Evolutionary conservation across 225 moss, liverwort and hornwort species (phyloP), one percentile per base, ranked within the genome.

Genomic region (Pseudisothecium myosuroides): DNA sequence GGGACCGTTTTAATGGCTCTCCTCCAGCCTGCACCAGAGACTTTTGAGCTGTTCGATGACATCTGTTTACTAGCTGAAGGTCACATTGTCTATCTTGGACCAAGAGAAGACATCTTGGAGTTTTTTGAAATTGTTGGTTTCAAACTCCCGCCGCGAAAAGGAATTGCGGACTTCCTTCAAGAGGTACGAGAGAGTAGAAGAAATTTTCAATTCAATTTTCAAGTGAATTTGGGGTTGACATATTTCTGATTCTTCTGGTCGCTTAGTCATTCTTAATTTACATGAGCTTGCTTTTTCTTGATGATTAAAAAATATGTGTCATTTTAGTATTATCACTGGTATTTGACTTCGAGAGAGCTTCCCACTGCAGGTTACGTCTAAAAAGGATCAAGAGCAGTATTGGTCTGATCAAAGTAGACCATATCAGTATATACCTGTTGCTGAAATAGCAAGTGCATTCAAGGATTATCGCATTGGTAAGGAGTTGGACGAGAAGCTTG

Each of bases 1-100:
- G 94, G 94, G 71, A 92, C 93, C 73, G 94, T 94, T 84, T 89
- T 94, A 82, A 93, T 94, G 94, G 93, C 94, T 75, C 94, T 94
- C 71, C 93, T 94, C 72, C 94, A 94, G 90, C 94, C 94, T 83
- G 94, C 94, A 76, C 94, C 94, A 9, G 94, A 94, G 83, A 92
- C 94, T 23, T 94, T 94, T 91, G 93, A 91, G 89, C 87, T 93
- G 36, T 94, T 94, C 81, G 94, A 94, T 75, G 94, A 94, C 83
- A 94, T 94, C 84, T 84, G 91, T 86, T 87, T 94, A 67, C 80
- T 94, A 52, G 92, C 94, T 78, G 94, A 94, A 91, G 94, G 94
- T 79, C 94, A 94, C 71, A 86, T 94, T 88, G 90, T 83, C 76
- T 94, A 94, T 89, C 90, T 94, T 59, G 94, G 94, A 43, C 93